Evolutionary conservation across 2,329 filamentous ascomycete genomes (phyloP).

Genomic region (Fusarium verrucosum): DNA sequence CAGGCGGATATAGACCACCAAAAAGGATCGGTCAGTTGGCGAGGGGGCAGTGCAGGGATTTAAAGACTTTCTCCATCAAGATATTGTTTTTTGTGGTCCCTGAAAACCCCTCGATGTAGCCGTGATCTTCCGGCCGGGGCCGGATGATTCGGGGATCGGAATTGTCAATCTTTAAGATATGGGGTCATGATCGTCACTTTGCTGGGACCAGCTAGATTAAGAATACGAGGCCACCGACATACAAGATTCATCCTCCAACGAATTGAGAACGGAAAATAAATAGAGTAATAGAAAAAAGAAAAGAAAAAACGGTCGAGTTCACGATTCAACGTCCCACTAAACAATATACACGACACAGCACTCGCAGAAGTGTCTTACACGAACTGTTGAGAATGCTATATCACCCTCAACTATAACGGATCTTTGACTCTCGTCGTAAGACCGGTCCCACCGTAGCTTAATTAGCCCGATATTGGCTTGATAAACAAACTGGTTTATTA

Average conservation of each 20-base stretch:
- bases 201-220: no score
- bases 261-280: no score
- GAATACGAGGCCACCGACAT: no score
- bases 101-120: not conserved
- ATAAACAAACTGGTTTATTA: not conserved
- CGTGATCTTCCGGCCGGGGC: not conserved
- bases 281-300: no score
- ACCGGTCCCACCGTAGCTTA: not conserved
- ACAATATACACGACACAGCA: no score
- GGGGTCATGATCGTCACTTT: no score
- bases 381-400: no score
- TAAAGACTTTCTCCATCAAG: not conserved
- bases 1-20: not conserved
- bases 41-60: not conserved
- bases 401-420: not conserved
- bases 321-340: no score
- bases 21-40: not conserved
- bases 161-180: no score
- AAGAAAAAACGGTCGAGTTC: no score
- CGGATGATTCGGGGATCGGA: slow-evolving; percentile 1
- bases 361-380: no score
- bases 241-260: no score
- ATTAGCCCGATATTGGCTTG: not conserved
- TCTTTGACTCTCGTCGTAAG: not conserved
- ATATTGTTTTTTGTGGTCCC: not conserved